Percentiles rank a stretch among this genome's conserved stretches.
These are phyloP conservation scores for Ilex aquifolium DNA, from an alignment of 257 asterid species.

Conservation along the genomic window DNA sequence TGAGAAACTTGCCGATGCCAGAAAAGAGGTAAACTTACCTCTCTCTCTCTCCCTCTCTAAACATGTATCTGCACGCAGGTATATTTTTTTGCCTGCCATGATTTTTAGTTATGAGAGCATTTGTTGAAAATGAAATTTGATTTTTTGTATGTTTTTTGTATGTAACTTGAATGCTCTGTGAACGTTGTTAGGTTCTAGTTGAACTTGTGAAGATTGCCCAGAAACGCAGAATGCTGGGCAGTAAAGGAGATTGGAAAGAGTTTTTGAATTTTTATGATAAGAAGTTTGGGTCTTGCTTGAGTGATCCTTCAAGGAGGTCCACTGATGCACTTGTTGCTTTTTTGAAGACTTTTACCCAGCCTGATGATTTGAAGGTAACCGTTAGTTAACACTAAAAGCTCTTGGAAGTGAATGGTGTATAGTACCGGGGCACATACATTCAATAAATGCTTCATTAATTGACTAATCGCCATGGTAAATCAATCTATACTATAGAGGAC, in stretches of 20 bases:
- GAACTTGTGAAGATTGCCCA: constrained; percentile 41
- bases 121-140: too few relatives aligned
- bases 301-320: constrained; percentile 81
- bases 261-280: constrained; percentile 57
- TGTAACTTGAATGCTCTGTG: background rate
- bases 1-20: too few relatives aligned
- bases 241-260: constrained; percentile 59
- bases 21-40: too few relatives aligned
- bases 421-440: too few relatives aligned
- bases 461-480: too few relatives aligned
- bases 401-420: background rate
- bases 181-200: constrained; percentile 27
- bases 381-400: background rate
- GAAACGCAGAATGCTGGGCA: constrained; percentile 35
- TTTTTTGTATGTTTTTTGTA: too few relatives aligned
- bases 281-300: constrained; percentile 69
- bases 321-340: constrained; percentile 54
- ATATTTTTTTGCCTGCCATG: too few relatives aligned
- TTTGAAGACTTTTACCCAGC: constrained; percentile 49
- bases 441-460: too few relatives aligned
- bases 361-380: constrained; percentile 59
- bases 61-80: too few relatives aligned
- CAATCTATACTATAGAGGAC: background rate
- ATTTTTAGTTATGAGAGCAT: too few relatives aligned
- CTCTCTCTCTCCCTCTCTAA: too few relatives aligned